Evolutionary conservation across 495 filamentous ascomycete genomes (phyloP).

Genomic region (Trichoderma gamsii): DNA sequence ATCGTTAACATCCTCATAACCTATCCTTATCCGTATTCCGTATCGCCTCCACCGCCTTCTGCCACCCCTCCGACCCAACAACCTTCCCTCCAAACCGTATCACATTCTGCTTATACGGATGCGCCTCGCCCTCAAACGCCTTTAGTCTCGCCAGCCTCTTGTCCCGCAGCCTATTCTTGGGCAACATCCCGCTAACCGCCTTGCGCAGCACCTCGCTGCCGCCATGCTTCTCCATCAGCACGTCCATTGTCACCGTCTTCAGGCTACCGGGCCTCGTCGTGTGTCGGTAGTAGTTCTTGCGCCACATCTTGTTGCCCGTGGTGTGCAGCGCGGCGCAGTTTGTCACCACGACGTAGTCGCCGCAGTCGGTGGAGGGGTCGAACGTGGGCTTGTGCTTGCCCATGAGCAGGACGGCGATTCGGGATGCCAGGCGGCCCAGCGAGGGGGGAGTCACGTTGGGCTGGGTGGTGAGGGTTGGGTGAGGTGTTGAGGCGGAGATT

Average conservation of each 20-base stretch:
- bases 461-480: slow-evolving; percentile 47
- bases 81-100: slow-evolving; percentile 59
- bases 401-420: slow-evolving; percentile 89
- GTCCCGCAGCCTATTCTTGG: slow-evolving; percentile 89
- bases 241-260: slow-evolving; percentile 87
- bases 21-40: slow-evolving; percentile 34
- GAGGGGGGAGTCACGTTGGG: slow-evolving; percentile 57
- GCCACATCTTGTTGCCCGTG: slow-evolving; percentile 84
- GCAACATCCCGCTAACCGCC: slow-evolving; percentile 93
- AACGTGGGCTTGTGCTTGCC: slow-evolving; percentile 99
- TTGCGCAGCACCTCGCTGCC: slow-evolving; percentile 88
- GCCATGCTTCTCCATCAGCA: slow-evolving; percentile 87
- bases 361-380: slow-evolving; percentile 93
- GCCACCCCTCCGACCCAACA: slow-evolving; percentile 44
- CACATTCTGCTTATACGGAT: slow-evolving; percentile 89
- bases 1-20: slow-evolving; percentile 26
- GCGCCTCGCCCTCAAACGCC: slow-evolving; percentile 84
- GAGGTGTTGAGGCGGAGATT: slow-evolving; percentile 58
- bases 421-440: slow-evolving; percentile 83
- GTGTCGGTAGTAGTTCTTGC: slow-evolving; percentile 94
- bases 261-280: slow-evolving; percentile 84
- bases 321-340: slow-evolving; percentile 79
- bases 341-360: slow-evolving; percentile 94
- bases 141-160: slow-evolving; percentile 83
- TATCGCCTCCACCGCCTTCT: slow-evolving; percentile 34